A percentile compares a stretch with the other conserved stretches of the same genome.
Conservation (phyloP, 2,329 filamentous ascomycete genomes). For the Neonectria faginata region DNA sequence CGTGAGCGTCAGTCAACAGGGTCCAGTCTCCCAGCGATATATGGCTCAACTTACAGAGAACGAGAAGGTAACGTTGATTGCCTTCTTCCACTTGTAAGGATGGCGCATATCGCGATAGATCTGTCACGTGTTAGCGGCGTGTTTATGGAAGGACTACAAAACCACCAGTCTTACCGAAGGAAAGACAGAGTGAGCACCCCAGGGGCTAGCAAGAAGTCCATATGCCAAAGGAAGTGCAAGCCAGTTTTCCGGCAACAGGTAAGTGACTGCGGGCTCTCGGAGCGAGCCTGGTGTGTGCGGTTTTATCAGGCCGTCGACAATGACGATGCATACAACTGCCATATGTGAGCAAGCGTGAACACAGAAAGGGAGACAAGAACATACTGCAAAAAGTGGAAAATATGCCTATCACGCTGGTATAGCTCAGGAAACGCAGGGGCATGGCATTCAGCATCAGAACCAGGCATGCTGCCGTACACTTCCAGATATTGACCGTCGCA, state of each 20-base stretch:
- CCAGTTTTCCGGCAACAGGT: slow-evolving; percentile 89
- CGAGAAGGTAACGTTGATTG: slow-evolving; percentile 82
- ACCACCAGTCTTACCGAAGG: slow-evolving; percentile 71
- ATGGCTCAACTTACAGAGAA: slow-evolving; percentile 74
- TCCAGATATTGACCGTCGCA: slow-evolving; percentile 78
- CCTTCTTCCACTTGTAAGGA: slow-evolving; percentile 82
- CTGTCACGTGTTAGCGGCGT: slow-evolving; percentile 47
- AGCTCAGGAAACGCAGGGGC: slow-evolving; percentile 84
- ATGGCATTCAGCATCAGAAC: slow-evolving; percentile 87
- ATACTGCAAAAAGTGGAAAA: slow-evolving; percentile 87
- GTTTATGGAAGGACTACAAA: background rate
- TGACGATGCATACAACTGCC: slow-evolving; percentile 83
- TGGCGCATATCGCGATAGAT: slow-evolving; percentile 75
- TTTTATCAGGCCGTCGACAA: slow-evolving; percentile 89
- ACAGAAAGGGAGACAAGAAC: slow-evolving; percentile 52
- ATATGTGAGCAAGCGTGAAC: slow-evolving; percentile 8
- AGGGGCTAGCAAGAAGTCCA: slow-evolving; percentile 85
- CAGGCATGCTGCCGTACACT: slow-evolving; percentile 82
- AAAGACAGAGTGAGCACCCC: slow-evolving; percentile 76
- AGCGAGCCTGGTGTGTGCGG: slow-evolving; percentile 83
- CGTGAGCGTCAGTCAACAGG: slow-evolving; percentile 17
- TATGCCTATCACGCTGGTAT: slow-evolving; percentile 94
- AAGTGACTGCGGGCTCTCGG: slow-evolving; percentile 80
- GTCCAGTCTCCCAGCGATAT: background rate
- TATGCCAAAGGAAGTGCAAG: slow-evolving; percentile 87